Evolutionary conservation across 2,329 filamentous ascomycete species (phyloP), one percentile per base, ranked within the genome.

Genomic region (Colletotrichum filicis): DNA sequence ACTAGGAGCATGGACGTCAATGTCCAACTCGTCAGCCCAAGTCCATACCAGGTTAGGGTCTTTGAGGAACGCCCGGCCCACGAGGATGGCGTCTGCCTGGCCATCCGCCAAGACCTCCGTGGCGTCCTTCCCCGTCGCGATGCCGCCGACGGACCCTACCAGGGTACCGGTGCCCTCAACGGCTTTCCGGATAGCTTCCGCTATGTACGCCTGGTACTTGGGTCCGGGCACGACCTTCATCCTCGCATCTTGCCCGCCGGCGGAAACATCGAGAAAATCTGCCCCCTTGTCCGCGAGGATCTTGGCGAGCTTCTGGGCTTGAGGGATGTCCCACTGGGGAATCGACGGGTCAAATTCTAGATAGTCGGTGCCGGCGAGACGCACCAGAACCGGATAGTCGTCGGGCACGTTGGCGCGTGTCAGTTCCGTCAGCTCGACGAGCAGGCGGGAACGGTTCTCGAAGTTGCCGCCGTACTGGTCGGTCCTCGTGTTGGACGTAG

Each of bases 341-440:
- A 86, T 80, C 16, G 85, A 84, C 2, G 85, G 85, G 58, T 87
- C 85, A 76, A 88, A 84, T 73, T 94, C 91, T 0, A 95, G 86
- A 89, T 92, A 95, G 78, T 95, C 93, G 0, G 90, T 92, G 1
- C 91, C 92, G 9, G 88, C 90, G 76, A 95, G 88, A 30, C 93
- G 90, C 16, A 93, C 83, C 78, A 95, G 90, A 0, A 95, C 83
- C 0, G 94, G 94, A 87, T 92, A 92, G 19, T 84, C 80, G 9
- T 89, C 83, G 0, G 92, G 92, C 1, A 94, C 91, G 2, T 85
- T 86, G 4, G 85, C 83, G 22, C 94, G 87, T 1, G 89, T 87
- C 12, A 90, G 79, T 52, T 93, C 88, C 14, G 91, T 87, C 37
- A 92, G 30, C 59, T 79, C 77, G 37, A 85, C 79, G 19, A 78